These are phyloP conservation scores for Fusarium sp. DNA, from an alignment of 2,329 filamentous ascomycete genomes.

Conservation along the genomic window DNA sequence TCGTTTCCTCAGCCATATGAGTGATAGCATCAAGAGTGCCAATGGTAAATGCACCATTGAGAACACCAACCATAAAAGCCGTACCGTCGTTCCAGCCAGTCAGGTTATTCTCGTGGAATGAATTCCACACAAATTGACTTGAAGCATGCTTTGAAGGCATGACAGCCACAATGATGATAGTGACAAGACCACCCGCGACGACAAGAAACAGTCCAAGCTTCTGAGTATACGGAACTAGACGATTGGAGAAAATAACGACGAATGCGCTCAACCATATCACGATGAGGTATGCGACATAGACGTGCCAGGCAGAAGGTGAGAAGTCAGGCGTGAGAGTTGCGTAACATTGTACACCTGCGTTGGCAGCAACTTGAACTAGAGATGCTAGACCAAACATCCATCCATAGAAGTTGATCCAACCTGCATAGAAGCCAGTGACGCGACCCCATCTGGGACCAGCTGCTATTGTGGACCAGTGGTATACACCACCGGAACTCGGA, in stretches of 20 bases:
- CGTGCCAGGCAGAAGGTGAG: slow-evolving; percentile 40
- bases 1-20: slow-evolving; percentile 47
- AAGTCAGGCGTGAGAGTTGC: slow-evolving; percentile 37
- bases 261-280: slow-evolving; percentile 42
- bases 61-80: slow-evolving; percentile 45
- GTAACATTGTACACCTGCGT: slow-evolving; percentile 44
- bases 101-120: slow-evolving; percentile 44
- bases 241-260: slow-evolving; percentile 44
- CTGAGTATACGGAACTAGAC: slow-evolving; percentile 44
- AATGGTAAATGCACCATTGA: slow-evolving; percentile 47
- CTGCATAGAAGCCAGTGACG: slow-evolving; percentile 42
- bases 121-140: slow-evolving; percentile 42
- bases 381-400: slow-evolving; percentile 49
- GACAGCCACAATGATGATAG: slow-evolving; percentile 40
- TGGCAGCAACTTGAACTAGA: slow-evolving; percentile 44
- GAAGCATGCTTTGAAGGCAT: slow-evolving; percentile 44
- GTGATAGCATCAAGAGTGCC: slow-evolving; percentile 46
- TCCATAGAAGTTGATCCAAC: slow-evolving; percentile 49
- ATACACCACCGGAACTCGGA: slow-evolving; percentile 44
- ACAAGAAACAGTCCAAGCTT: slow-evolving; percentile 44
- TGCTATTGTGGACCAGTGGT: slow-evolving; percentile 24
- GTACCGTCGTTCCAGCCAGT: slow-evolving; percentile 46
- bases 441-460: not conserved
- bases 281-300: slow-evolving; percentile 43
- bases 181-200: slow-evolving; percentile 41